Conservation (phyloP, 2,329 filamentous ascomycete genomes). For the Dactylella cylindrospora region DNA sequence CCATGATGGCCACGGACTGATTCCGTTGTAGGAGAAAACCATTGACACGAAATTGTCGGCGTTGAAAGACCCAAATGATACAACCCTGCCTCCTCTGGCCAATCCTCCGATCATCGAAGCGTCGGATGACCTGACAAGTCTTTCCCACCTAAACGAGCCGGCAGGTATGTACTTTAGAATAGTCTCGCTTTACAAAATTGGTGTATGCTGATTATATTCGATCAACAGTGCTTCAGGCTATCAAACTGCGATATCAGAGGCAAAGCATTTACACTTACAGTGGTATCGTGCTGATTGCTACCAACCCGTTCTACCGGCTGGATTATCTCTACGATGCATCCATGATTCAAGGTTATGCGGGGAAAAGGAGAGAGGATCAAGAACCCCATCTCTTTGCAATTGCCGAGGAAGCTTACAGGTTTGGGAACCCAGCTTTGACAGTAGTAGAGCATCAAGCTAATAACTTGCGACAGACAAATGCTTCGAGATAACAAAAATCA, state of each 20-base stretch:
- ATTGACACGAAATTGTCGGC: conserved; percentile 75
- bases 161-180: conserved; percentile 66
- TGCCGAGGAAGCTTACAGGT: conserved; percentile 97
- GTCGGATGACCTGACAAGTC: conserved; percentile 93
- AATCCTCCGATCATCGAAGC: conserved; percentile 98
- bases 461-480: conserved; percentile 73
- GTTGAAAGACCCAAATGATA: conserved; percentile 73
- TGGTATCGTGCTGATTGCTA: conserved; percentile 96
- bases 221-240: conserved; percentile 82
- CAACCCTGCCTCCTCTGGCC: conserved; percentile 86
- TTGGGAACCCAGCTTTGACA: conserved; percentile 53
- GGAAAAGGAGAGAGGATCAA: conserved; percentile 93
- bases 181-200: not conserved
- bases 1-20: not conserved
- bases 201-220: conserved; percentile 41
- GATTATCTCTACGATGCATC: conserved; percentile 97
- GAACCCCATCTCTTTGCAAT: conserved; percentile 98
- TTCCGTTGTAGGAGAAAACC: conserved; percentile 67
- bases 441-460: conserved; percentile 9
- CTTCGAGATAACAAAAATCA: conserved; percentile 92
- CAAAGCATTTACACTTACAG: conserved; percentile 99
- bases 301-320: conserved; percentile 94
- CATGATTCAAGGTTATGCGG: conserved; percentile 99
- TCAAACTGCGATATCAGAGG: conserved; percentile 92
- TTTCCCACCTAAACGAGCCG: conserved; percentile 97